Evolutionary conservation across 306 rosid genomes (phyloP).

Genomic region (Mucuna pruriens): DNA sequence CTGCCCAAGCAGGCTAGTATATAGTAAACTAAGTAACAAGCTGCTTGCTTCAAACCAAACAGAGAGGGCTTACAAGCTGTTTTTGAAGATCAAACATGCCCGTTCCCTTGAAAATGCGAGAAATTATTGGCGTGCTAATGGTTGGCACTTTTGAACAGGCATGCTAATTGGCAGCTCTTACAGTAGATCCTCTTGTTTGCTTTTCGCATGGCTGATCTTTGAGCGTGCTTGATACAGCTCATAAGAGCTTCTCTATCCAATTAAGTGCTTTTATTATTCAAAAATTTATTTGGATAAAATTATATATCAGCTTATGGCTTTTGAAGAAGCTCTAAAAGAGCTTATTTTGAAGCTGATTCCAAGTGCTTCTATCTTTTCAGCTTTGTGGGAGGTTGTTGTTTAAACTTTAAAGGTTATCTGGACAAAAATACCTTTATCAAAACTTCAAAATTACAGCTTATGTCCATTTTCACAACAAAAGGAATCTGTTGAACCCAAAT

Average conservation of each 20-base stretch:
- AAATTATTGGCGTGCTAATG: conserved; percentile 77
- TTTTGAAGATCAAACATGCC: conserved; percentile 72
- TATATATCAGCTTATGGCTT: neutral
- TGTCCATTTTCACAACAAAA: neutral
- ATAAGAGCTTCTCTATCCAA: neutral
- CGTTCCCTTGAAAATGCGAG: conserved; percentile 63
- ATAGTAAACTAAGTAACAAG: conserved; percentile 71
- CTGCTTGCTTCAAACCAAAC: conserved; percentile 63
- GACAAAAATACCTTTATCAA: neutral
- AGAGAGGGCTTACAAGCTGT: conserved; percentile 74
- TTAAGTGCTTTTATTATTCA: neutral
- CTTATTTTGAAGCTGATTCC: neutral
- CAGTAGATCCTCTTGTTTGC: neutral
- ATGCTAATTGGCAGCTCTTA: conserved; percentile 3
- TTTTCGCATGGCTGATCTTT: neutral
- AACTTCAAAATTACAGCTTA: neutral
- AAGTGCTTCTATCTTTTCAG: neutral
- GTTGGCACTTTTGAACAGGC: conserved; percentile 83
- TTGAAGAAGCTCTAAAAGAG: neutral
- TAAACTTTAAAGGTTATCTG: neutral
- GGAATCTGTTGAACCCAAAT: neutral
- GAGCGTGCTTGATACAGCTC: neutral
- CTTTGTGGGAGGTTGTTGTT: neutral
- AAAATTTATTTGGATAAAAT: neutral
- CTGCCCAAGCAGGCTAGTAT: conserved; percentile 78